Evolutionary conservation across 441 rosid genomes (phyloP).

Genomic region (Euphorbia corollata): DNA sequence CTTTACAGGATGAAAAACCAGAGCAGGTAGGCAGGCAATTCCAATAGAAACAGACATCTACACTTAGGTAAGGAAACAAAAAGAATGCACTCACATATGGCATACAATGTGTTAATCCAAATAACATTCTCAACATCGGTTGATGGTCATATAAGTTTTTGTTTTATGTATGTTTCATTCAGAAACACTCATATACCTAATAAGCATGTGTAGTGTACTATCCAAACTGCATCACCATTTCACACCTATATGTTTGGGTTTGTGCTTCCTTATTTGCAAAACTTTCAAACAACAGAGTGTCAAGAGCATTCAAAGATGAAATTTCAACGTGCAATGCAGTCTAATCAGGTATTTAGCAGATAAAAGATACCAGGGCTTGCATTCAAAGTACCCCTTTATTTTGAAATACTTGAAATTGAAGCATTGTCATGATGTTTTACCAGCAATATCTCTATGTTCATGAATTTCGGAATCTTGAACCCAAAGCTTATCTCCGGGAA

Average conservation of each 20-base stretch:
- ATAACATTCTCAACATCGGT: too few species aligned
- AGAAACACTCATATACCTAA: not conserved
- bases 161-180: not conserved
- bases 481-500: constrained; percentile 96
- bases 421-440: constrained; percentile 29
- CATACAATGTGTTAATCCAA: too few species aligned
- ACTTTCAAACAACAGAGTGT: not conserved
- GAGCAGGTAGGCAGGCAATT: too few species aligned
- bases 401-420: not conserved
- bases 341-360: not conserved
- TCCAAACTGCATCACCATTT: not conserved
- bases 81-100: too few species aligned
- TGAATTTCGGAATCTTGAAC: constrained; percentile 93
- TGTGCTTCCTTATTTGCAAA: not conserved
- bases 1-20: too few species aligned
- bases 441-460: constrained; percentile 95
- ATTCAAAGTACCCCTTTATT: constrained; percentile 10
- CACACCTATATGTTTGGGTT: not conserved
- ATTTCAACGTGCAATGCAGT: constrained; percentile 3
- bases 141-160: too few species aligned
- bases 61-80: too few species aligned
- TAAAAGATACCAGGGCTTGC: not conserved
- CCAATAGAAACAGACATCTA: too few species aligned
- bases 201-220: not conserved
- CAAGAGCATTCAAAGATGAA: not conserved